phyloP scores from a whole-genome alignment of 2,329 filamentous ascomycete genomes.

The Celoporthe dispersa region DNA sequence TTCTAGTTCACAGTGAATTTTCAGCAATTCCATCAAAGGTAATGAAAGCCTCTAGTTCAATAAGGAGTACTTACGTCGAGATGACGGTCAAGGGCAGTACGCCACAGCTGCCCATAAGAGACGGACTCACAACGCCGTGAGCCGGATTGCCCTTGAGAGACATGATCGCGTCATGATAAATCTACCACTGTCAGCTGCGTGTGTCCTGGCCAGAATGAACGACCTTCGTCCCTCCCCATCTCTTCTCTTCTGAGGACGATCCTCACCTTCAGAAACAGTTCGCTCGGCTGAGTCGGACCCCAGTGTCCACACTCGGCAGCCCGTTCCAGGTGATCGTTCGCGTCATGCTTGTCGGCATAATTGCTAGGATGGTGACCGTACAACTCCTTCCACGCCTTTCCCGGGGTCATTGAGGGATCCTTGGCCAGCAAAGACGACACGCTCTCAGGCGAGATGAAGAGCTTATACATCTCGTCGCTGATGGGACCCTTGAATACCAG shows the following conservation, averaged over 20 bases:
- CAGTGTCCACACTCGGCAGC: slow-evolving; percentile 69
- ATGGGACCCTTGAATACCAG: slow-evolving; percentile 36
- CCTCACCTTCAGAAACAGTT: slow-evolving; percentile 66
- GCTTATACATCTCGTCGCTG: slow-evolving; percentile 50
- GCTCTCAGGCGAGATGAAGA: slow-evolving; percentile 57
- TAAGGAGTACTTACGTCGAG: slow-evolving; percentile 49
- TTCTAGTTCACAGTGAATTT: slow-evolving; percentile 35
- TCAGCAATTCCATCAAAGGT: neutral
- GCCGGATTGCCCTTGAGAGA: slow-evolving; percentile 57
- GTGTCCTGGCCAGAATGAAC: neutral
- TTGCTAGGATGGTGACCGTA: slow-evolving; percentile 44
- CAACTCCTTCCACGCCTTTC: slow-evolving; percentile 59
- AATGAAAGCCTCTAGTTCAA: neutral
- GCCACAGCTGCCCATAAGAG: slow-evolving; percentile 59
- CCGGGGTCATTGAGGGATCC: slow-evolving; percentile 56
- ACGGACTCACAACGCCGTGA: slow-evolving; percentile 56
- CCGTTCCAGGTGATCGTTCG: slow-evolving; percentile 52
- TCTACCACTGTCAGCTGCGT: slow-evolving; percentile 40
- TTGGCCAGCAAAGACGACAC: slow-evolving; percentile 62
- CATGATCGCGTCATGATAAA: slow-evolving; percentile 68
- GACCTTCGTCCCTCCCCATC: neutral
- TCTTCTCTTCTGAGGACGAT: neutral
- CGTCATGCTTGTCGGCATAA: slow-evolving; percentile 33
- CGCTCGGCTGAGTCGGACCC: slow-evolving; percentile 65
- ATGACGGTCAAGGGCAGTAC: slow-evolving; percentile 72